phyloP scores from a whole-genome alignment of 2,329 filamentous ascomycete species.

The Stachybotrys chartarum region DNA sequence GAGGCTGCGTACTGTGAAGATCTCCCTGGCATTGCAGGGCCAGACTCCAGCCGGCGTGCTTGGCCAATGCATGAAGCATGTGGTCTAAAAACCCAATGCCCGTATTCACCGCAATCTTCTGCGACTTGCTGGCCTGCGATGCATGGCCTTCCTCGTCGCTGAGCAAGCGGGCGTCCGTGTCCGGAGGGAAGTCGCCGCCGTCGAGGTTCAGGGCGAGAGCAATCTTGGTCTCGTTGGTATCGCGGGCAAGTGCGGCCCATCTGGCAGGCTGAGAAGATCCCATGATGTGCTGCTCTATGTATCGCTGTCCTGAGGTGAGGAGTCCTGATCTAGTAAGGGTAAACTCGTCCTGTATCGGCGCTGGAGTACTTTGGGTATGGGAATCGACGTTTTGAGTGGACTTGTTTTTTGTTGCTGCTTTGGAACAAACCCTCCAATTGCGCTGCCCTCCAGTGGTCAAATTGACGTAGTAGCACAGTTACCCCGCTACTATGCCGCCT shows the following conservation, averaged over 20 bases:
- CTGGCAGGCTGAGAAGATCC: slow-evolving; percentile 35
- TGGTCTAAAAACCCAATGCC: slow-evolving; percentile 98
- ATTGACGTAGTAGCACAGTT: slow-evolving; percentile 8
- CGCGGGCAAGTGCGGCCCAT: slow-evolving; percentile 72
- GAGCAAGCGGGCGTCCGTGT: slow-evolving; percentile 50
- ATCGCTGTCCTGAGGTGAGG: background rate
- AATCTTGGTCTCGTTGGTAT: slow-evolving; percentile 98
- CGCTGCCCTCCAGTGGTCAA: slow-evolving; percentile 5
- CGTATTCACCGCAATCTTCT: slow-evolving; percentile 81
- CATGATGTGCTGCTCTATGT: slow-evolving; percentile 10
- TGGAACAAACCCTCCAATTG: background rate
- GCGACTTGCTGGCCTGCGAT: slow-evolving; percentile 73
- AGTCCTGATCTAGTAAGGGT: background rate
- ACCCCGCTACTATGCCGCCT: slow-evolving; percentile 15
- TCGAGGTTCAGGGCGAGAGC: slow-evolving; percentile 88
- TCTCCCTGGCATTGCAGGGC: slow-evolving; percentile 79
- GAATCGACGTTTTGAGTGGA: background rate
- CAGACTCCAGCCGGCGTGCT: slow-evolving; percentile 92
- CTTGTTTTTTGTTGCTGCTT: slow-evolving; percentile 8
- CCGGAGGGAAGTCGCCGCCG: slow-evolving; percentile 68
- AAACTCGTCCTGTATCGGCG: background rate
- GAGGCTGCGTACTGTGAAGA: slow-evolving; percentile 66
- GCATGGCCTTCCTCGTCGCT: slow-evolving; percentile 60
- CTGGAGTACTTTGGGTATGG: background rate
- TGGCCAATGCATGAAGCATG: slow-evolving; percentile 95